phyloP scores from a whole-genome alignment of 768 basidiomycete species.

The Pleurotus sapidus region DNA sequence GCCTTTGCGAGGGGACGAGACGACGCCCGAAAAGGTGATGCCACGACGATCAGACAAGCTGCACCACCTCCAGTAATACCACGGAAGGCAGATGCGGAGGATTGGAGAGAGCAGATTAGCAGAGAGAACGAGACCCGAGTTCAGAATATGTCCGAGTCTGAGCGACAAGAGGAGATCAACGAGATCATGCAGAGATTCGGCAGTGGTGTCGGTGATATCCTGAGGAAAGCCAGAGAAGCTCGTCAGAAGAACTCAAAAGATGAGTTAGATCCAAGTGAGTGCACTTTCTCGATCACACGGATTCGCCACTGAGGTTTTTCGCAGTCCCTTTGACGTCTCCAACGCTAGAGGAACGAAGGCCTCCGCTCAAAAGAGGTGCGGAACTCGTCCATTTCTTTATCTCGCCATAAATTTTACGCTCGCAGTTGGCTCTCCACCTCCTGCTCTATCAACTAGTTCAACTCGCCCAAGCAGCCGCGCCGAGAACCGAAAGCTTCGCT shows the following conservation, averaged over 20 bases:
- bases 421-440: slow-evolving; percentile 34
- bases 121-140: slow-evolving; percentile 65
- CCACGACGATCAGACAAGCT: slow-evolving; percentile 19
- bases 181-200: slow-evolving; percentile 77
- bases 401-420: slow-evolving; percentile 3
- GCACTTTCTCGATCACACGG: too few species aligned
- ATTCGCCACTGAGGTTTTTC: slow-evolving; percentile 7
- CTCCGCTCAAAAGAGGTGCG: not conserved
- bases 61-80: slow-evolving; percentile 17
- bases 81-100: slow-evolving; percentile 19
- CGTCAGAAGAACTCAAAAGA: slow-evolving; percentile 27
- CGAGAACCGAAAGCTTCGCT: slow-evolving; percentile 57
- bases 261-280: too few species aligned
- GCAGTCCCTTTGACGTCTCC: not conserved
- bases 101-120: slow-evolving; percentile 57
- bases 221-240: slow-evolving; percentile 52
- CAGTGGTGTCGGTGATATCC: slow-evolving; percentile 54
- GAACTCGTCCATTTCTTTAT: slow-evolving; percentile 7
- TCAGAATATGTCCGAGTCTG: slow-evolving; percentile 66
- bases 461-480: slow-evolving; percentile 61
- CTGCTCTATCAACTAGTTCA: slow-evolving; percentile 45
- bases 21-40: slow-evolving; percentile 22
- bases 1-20: slow-evolving; percentile 54
- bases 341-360: not conserved
- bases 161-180: slow-evolving; percentile 60